These are phyloP conservation scores for Mortierella alpina DNA, from an alignment of 192 early-diverging fungal species.

Conservation along the genomic window DNA sequence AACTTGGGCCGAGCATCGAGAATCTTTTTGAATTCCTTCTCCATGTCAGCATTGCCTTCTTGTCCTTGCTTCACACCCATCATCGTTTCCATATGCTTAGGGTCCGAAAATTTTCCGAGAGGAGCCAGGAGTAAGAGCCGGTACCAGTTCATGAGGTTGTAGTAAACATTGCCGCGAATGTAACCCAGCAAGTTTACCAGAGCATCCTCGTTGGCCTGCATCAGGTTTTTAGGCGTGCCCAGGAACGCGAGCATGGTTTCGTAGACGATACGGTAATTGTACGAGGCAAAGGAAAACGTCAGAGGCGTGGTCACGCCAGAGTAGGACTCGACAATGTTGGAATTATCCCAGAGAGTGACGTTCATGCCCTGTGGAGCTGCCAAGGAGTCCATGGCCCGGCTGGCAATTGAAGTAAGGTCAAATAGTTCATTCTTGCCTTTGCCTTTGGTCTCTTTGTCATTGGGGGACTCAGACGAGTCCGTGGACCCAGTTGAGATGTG, in stretches of 20 bases:
- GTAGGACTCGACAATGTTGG: conserved; percentile 54
- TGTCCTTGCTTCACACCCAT: conserved; percentile 55
- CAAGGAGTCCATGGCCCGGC: conserved; percentile 37
- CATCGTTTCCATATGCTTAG: conserved; percentile 54
- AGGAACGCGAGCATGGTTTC: conserved; percentile 48
- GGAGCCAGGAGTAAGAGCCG: conserved; percentile 39
- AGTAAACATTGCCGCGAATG: conserved; percentile 50
- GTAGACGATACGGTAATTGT: conserved; percentile 52
- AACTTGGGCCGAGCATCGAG: conserved; percentile 34
- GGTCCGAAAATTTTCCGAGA: conserved; percentile 50
- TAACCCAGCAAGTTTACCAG: conserved; percentile 44
- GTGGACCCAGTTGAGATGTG: conserved; percentile 8
- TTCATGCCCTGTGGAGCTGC: conserved; percentile 50
- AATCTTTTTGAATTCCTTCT: conserved; percentile 51
- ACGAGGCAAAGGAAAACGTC: conserved; percentile 49
- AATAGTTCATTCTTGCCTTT: conserved; percentile 26
- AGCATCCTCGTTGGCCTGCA: conserved; percentile 42
- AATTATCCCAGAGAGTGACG: conserved; percentile 49
- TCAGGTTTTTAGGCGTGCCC: conserved; percentile 37
- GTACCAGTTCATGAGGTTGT: conserved; percentile 56
- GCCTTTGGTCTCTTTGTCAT: conserved; percentile 12
- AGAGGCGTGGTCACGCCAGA: conserved; percentile 47
- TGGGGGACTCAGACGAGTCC: neutral
- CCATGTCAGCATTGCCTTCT: conserved; percentile 50
- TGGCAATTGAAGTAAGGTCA: conserved; percentile 35